phyloP scores from a whole-genome alignment of 2,329 filamentous ascomycete genomes.

The Fusarium secorum region DNA sequence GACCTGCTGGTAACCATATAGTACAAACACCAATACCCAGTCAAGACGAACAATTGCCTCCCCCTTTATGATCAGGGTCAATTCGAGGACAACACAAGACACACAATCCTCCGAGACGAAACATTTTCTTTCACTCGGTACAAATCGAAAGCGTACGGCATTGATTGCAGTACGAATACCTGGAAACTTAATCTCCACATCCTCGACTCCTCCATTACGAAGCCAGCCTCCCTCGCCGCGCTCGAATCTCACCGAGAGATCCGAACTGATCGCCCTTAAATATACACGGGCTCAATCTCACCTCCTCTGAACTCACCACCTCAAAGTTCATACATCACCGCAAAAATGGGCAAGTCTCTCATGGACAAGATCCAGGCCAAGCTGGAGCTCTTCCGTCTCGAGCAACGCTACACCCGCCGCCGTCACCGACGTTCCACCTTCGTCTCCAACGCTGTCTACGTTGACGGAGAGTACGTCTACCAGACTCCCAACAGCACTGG shows the following conservation, averaged over 20 bases:
- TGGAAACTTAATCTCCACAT: constrained; percentile 31
- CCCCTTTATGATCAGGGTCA: constrained; percentile 28
- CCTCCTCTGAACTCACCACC: not conserved
- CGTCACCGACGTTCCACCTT: constrained; percentile 88
- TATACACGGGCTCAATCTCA: not conserved
- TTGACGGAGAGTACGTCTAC: constrained; percentile 96
- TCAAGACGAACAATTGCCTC: constrained; percentile 7
- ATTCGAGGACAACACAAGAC: constrained; percentile 19
- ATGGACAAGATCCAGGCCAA: constrained; percentile 70
- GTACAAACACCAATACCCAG: constrained; percentile 7
- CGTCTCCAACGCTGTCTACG: constrained; percentile 86
- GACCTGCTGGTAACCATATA: constrained; percentile 9
- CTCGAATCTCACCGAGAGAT: constrained; percentile 18
- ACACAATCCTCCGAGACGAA: constrained; percentile 24
- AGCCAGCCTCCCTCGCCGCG: constrained; percentile 25
- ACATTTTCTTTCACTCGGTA: constrained; percentile 4
- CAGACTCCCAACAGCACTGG: constrained; percentile 67
- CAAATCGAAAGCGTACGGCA: constrained; percentile 27
- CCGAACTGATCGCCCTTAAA: constrained; percentile 10
- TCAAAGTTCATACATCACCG: constrained; percentile 12
- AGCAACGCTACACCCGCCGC: constrained; percentile 92
- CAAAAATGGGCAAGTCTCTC: constrained; percentile 59
- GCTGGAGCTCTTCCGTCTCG: constrained; percentile 91
- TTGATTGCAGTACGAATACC: constrained; percentile 32
- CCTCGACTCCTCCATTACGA: constrained; percentile 20